Conservation (phyloP, 768 basidiomycete genomes). For the Fibroporia radiculosa region DNA sequence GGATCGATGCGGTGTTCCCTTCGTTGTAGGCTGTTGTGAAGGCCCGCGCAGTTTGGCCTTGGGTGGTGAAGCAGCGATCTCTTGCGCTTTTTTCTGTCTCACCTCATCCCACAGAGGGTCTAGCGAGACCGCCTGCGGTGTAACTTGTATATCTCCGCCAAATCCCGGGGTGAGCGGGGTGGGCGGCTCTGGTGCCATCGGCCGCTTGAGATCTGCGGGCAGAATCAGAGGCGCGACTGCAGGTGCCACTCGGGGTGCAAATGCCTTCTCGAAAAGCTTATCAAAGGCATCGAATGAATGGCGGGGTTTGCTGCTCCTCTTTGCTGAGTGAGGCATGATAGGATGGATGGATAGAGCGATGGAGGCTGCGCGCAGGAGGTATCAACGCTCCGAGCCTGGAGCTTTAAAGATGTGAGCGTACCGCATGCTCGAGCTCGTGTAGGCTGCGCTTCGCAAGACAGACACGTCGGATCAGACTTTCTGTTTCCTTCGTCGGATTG, state of each 20-base stretch:
- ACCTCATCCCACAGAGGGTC: constrained; percentile 62
- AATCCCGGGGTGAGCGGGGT: constrained; percentile 15
- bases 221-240: constrained; percentile 2
- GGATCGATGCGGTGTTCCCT: constrained; percentile 22
- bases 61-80: constrained; percentile 59
- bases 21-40: constrained; percentile 1
- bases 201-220: neutral
- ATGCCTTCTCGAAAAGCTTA: constrained; percentile 16
- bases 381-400: too few relatives aligned
- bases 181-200: constrained; percentile 5
- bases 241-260: constrained; percentile 10
- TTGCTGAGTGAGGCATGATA: neutral
- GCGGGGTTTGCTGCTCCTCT: neutral
- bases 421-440: too few relatives aligned
- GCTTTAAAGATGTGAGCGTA: too few relatives aligned
- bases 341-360: too few relatives aligned
- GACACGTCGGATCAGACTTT: too few relatives aligned
- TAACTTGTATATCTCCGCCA: constrained; percentile 1
- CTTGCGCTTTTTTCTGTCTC: constrained; percentile 54
- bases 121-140: constrained; percentile 26
- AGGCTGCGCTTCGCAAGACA: too few relatives aligned
- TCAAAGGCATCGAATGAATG: constrained; percentile 15
- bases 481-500: too few relatives aligned
- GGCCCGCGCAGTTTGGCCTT: constrained; percentile 58
- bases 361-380: too few relatives aligned